Base-by-base conservation (phyloP, 768 basidiomycete genomes). In the Dentipellis sp. region DNA sequence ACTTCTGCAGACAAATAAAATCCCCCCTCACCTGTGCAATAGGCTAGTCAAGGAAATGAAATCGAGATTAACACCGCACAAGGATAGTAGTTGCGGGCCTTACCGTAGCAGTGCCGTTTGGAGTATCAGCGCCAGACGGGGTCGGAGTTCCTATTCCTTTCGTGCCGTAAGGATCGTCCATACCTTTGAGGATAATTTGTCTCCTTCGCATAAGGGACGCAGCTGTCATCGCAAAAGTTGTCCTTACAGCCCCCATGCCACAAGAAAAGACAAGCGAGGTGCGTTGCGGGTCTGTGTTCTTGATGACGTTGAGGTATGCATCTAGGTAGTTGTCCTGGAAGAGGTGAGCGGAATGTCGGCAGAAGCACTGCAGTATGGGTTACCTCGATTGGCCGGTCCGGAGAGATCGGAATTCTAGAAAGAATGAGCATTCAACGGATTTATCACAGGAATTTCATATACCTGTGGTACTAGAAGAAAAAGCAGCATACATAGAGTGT, bases 201-300 rank as follows among this genome's bases (percentile, higher is more conserved):
- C 86, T 89, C 50, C 95, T 76, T 45, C 95, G 77, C 1, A 97
- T 77, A 37, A 99, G 75, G 56, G 85, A 82, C 0, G 95, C 94
- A 7, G 93, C 91, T n/a, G 86, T 81, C 97, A 98, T 98, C 3
- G 91, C 93, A 66, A 97, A 98, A 0, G 94, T 97, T 2, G 94
- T 94, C 17, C 95, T 80, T 1, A 97, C 94, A 2, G 91, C 92
- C 47, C 97, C 97, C 84, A 95, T 93, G 35, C 97, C 95, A 67
- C 95, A 97, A 50, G 89, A 93, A 68, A 98, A 97, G 4, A 98
- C 88, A 17, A 98, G 74, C 0, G 88, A 84, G 0, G 92, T 93
- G 16, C 75, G 75, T 3, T 86, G 71, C 2, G 95, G 94, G 63
- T 95, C 90, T 0, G 87, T 81, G 39, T 78, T 70, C 59, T 83